These are phyloP conservation scores for Viridothelium virens DNA, from an alignment of 495 filamentous ascomycete genomes.

Conservation along the genomic window DNA sequence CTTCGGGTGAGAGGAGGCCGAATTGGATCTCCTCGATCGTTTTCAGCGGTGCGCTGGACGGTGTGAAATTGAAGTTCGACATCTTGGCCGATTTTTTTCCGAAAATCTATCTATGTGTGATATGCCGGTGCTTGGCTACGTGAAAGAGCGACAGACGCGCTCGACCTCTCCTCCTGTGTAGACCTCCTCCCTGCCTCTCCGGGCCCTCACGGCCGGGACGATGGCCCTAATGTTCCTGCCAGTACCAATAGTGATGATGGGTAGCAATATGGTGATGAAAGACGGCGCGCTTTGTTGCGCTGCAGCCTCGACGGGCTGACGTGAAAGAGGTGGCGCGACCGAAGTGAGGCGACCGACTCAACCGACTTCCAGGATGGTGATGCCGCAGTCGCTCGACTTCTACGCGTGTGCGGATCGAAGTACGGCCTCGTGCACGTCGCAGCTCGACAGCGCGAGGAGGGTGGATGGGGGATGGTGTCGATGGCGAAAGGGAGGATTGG, in stretches of 20 bases:
- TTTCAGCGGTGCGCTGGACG: constrained; percentile 91
- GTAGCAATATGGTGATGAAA: neutral
- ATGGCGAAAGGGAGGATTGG: neutral
- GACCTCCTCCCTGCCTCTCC: constrained; percentile 11
- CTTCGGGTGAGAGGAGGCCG: constrained; percentile 88
- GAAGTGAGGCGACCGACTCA: constrained; percentile 8
- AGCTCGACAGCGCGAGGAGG: constrained; percentile 2
- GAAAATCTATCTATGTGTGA: constrained; percentile 2
- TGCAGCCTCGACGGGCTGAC: constrained; percentile 12
- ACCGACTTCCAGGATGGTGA: neutral
- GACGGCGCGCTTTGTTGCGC: neutral
- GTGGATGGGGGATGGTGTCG: neutral
- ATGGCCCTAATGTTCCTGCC: neutral
- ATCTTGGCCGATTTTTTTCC: constrained; percentile 48
- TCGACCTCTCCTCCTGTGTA: constrained; percentile 11
- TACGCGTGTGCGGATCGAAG: neutral
- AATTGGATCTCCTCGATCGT: constrained; percentile 98
- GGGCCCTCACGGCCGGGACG: neutral
- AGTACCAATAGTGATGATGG: neutral
- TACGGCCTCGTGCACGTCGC: neutral
- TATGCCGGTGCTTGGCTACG: neutral
- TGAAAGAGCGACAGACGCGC: neutral
- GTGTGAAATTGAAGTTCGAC: constrained; percentile 86
- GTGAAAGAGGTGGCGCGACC: constrained; percentile 3
- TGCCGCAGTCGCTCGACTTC: neutral